Base-by-base conservation (phyloP, 2,329 filamentous ascomycete genomes). In the Cladosporium colombiae region DNA sequence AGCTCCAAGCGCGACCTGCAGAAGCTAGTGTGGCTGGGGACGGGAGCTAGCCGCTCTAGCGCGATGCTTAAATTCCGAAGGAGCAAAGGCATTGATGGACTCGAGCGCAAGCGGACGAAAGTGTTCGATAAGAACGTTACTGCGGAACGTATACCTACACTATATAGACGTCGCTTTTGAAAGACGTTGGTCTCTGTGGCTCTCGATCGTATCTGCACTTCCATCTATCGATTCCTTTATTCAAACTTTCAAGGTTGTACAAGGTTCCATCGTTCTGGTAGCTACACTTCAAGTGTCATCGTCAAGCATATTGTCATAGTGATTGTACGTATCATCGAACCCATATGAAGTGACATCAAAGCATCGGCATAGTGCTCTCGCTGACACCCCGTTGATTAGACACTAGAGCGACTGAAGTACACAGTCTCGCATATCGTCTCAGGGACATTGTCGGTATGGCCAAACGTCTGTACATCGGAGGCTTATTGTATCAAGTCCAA, bases 401-500 rank as follows among this genome's bases (percentile, higher is more conserved):
- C 5, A 46, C 7, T 46, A 46, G 14, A 46, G 18, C 3, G 8
- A 46, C 8, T 7, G 14, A 3, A 10, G n/a, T 44, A 10, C 18
- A 21, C 8, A 21, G 3, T 21, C 3, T 11, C 10, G 18, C n/a
- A 46, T 3, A 46, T 46, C 40, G 1, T 46, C n/a, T 8, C n/a
- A 46, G 37, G 6, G 16, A 44, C 37, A 8, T 7, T 18, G 18
- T 10, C n/a, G 21, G 40, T 8, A 46, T 46, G n/a, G 35, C 3
- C 13, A 56, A 44, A 35, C 55, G 67, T 50, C 55, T 86, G 5
- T 85, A 86, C 68, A 80, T 86, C 14, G 84, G 84, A 65, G 86
- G 85, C 68, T 78, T 86, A 72, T 81, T 83, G 0, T 86, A 86
- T 70, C 80, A 80, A 60, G 84, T 83, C n/a, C 83, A 83, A 70